Evolutionary conservation across 2,329 filamentous ascomycete genomes (phyloP).

Genomic region (Corinectria fuckeliana): DNA sequence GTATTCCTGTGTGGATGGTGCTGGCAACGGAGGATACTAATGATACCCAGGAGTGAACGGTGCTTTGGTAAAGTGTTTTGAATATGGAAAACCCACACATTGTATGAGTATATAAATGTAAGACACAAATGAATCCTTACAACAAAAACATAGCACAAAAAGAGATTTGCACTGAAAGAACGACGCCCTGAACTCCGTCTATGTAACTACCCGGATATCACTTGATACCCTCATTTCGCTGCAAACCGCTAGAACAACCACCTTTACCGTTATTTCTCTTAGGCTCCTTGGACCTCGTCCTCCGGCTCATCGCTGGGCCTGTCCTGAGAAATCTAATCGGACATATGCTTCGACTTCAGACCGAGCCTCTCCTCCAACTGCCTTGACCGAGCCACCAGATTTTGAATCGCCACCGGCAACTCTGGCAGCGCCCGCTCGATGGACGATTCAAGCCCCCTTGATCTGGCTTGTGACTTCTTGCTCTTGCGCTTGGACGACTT

Average conservation of each 20-base stretch:
- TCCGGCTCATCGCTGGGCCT: conserved; percentile 11
- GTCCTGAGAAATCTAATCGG: neutral
- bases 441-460: neutral
- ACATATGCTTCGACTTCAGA: neutral
- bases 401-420: conserved; percentile 32
- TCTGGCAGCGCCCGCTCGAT: conserved; percentile 7
- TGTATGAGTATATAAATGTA: neutral
- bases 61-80: neutral
- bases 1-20: conserved; percentile 3
- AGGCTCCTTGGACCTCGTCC: neutral
- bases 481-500: neutral
- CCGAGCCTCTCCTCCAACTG: conserved; percentile 21
- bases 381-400: conserved; percentile 21
- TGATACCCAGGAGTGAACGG: conserved; percentile 11
- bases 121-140: neutral
- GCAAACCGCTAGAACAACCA: neutral
- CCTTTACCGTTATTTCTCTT: neutral
- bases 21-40: neutral
- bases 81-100: neutral
- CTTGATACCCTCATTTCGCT: neutral
- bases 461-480: neutral
- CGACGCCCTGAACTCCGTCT: neutral
- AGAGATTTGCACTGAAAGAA: neutral
- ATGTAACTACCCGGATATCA: neutral
- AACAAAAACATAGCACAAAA: neutral